Conservation (phyloP, 23 red algal genomes). For the Cyanidioschyzon merolae region DNA sequence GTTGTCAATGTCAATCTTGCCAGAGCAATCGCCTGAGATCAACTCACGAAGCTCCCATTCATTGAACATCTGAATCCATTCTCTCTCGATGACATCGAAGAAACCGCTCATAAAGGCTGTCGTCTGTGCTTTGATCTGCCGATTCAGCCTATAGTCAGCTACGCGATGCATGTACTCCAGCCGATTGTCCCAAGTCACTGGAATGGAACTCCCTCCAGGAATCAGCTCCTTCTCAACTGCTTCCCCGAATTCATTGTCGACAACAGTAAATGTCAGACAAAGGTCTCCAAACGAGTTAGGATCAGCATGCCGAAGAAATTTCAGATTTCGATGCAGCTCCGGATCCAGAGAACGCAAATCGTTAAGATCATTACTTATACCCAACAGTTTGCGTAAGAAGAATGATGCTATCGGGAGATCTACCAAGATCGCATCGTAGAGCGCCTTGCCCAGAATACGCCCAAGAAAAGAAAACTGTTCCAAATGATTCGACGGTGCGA, state of each 20-base stretch:
- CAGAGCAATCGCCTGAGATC: constrained; percentile 43
- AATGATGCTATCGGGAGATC: constrained; percentile 81
- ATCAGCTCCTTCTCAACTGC: constrained; percentile 65
- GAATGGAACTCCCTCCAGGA: constrained; percentile 38
- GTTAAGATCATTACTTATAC: constrained; percentile 50
- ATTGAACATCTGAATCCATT: constrained; percentile 74
- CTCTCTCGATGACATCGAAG: constrained; percentile 52
- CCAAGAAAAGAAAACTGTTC: constrained; percentile 92
- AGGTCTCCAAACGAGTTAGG: constrained; percentile 43
- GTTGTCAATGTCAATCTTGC: constrained; percentile 63
- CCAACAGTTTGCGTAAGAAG: constrained; percentile 68
- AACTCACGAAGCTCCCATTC: constrained; percentile 74
- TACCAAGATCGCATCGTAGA: constrained; percentile 77
- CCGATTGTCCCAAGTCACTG: constrained; percentile 66
- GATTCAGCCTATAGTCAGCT: constrained; percentile 76
- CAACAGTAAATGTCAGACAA: constrained; percentile 74
- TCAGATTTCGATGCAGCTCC: constrained; percentile 81
- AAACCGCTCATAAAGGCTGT: constrained; percentile 67
- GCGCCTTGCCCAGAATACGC: constrained; percentile 85
- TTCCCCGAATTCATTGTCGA: constrained; percentile 65
- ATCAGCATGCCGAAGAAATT: constrained; percentile 49
- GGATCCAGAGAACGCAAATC: constrained; percentile 84
- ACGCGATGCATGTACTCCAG: constrained; percentile 94
- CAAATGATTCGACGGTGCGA: constrained; percentile 26
- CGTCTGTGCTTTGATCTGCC: constrained; percentile 59